Base-by-base conservation (phyloP, 2,329 filamentous ascomycete species). In the Colletotrichum neosansevieriae region DNA sequence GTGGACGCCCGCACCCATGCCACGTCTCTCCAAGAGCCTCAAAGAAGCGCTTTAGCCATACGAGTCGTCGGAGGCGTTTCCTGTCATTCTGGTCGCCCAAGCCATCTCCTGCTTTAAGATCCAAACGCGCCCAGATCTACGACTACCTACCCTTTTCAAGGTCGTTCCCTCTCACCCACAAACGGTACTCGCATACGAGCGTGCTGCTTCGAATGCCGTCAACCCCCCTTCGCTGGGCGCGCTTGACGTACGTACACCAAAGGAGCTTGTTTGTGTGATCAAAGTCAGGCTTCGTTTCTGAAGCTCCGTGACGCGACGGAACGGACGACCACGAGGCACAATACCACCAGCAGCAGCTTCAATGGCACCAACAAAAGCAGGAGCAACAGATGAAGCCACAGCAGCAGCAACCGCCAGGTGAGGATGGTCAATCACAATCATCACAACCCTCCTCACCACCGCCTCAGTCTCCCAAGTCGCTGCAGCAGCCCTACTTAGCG, bases 291-390 rank as follows among this genome's bases (percentile, higher is more conserved):
- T 21, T 51, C 36, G 12, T 4, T 38, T 13, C 36, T 24, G 17
- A 29, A 24, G 17, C 21, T 32, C 36, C 42, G 15, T 15, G 34
- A 38, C 32, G 21, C 32, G 34, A 6, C n/a, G 12, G 12, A 6
- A 67, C 63, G 63, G 24, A 51, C 29, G 58, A 58, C 15, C 58
- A 32, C 51, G 34, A 54, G 45, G 34, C 45, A 1, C 32, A 42
- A 6, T 51, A 50, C 10, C 58, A 50, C 32, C 44, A 50, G 19
- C 44, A 59, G 44, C 57, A 59, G 32, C 51, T 36, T 32, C 29
- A 54, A 13, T 24, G 51, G 58, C 58, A 60, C 47, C 45, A 40
- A 45, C 19, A 60, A 34, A 38, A 61, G 6, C 47, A 61, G 1
- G n/a, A 59, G 19, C 57, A 59, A 44, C 58, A 53, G 13, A 13